These are phyloP conservation scores for Fusarium agapanthi DNA, from an alignment of 2,329 filamentous ascomycete genomes.

Conservation along the genomic window DNA sequence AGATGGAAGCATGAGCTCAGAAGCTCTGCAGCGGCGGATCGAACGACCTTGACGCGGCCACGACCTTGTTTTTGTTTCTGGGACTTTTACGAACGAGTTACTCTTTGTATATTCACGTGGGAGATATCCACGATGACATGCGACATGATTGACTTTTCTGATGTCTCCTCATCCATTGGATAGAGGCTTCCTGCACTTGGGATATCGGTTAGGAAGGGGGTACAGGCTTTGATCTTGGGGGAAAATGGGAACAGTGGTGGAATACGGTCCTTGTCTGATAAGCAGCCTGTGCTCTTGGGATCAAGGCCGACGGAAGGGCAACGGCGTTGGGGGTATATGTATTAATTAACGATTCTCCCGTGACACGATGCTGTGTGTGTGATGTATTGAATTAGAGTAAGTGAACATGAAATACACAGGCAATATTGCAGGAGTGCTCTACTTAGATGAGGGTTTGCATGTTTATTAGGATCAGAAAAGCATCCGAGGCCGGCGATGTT, in stretches of 20 bases:
- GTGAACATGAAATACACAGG: not conserved
- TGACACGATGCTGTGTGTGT: not conserved
- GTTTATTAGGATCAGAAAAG: not conserved
- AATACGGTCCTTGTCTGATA: constrained; percentile 8
- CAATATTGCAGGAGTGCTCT: not conserved
- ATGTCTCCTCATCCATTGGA: constrained; percentile 11
- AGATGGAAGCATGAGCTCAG: constrained; percentile 5
- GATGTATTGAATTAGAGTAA: not conserved
- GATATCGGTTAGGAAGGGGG: not conserved
- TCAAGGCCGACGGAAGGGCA: not conserved
- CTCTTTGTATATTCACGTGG: constrained; percentile 31
- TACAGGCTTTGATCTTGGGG: not conserved
- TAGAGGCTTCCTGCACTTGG: constrained; percentile 7
- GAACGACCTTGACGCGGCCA: constrained; percentile 32
- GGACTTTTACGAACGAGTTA: constrained; percentile 20
- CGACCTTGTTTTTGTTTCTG: constrained; percentile 33
- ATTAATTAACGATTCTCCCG: constrained; percentile 15
- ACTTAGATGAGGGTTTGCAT: not conserved
- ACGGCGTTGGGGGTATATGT: constrained; percentile 15
- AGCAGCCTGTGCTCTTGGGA: not conserved
- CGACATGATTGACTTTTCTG: constrained; percentile 34
- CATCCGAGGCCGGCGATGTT: no score
- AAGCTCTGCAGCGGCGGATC: constrained; percentile 17
- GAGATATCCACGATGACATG: constrained; percentile 38
- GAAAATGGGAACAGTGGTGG: not conserved